Evolutionary conservation across 441 rosid genomes (phyloP).

Genomic region (Kokia cookei): DNA sequence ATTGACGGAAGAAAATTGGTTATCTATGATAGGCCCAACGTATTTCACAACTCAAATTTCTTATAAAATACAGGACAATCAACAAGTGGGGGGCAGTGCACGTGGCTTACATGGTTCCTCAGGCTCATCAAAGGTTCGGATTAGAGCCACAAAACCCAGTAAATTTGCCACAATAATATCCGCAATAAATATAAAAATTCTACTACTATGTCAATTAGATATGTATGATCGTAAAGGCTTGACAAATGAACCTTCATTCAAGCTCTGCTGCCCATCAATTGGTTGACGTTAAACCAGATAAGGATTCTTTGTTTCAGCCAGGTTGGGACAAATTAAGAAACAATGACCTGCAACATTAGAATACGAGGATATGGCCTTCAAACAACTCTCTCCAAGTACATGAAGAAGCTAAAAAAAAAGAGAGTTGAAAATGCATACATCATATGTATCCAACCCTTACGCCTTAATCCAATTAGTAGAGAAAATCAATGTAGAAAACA

Average conservation of each 20-base stretch:
- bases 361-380: no score
- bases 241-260: background rate
- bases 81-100: background rate
- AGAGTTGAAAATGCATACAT: no score
- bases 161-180: background rate
- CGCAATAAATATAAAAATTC: background rate
- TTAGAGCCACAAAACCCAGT: conserved; percentile 13
- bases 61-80: background rate
- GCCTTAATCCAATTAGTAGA: no score
- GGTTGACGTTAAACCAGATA: background rate
- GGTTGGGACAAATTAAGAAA: background rate
- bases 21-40: background rate
- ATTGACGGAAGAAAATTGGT: no score
- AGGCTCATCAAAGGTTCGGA: background rate
- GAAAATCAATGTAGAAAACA: no score
- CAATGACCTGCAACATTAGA: no score
- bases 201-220: background rate
- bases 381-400: no score
- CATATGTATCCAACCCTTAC: no score
- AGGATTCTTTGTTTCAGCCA: background rate
- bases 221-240: background rate
- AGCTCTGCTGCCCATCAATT: background rate
- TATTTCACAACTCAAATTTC: background rate
- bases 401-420: no score
- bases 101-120: background rate